Evolutionary conservation across 169 alveolate genomes (phyloP).

Genomic region (Miamiensis avidus): DNA sequence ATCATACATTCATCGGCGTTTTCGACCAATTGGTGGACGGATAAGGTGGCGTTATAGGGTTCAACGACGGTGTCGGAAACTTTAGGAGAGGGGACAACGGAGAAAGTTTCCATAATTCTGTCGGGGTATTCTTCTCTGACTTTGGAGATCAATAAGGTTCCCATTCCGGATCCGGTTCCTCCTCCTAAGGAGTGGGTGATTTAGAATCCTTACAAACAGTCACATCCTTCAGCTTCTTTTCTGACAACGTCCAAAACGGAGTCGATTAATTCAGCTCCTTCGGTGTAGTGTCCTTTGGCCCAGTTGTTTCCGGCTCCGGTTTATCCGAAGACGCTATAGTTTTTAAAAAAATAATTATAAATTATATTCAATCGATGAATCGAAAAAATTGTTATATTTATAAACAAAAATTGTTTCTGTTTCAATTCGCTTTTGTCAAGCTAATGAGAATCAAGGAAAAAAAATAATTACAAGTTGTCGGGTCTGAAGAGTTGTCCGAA

Average conservation of each 20-base stretch:
- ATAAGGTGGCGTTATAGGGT: constrained; percentile 98
- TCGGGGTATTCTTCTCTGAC: constrained; percentile 98
- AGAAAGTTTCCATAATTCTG: constrained; percentile 98
- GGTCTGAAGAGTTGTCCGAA: constrained; percentile 98
- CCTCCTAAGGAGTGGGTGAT: constrained; percentile 98
- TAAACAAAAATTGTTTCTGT: no score
- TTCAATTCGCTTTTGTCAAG: no score
- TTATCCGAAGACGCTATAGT: constrained; percentile 98
- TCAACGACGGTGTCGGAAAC: constrained; percentile 99
- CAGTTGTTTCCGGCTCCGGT: constrained; percentile 99
- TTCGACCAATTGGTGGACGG: constrained; percentile 97
- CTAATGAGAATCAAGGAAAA: no score
- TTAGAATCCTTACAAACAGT: constrained; percentile 98
- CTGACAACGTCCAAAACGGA: constrained; percentile 98
- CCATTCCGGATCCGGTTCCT: constrained; percentile 99
- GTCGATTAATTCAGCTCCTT: constrained; percentile 99
- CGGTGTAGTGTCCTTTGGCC: constrained; percentile 99
- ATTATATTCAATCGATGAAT: no score
- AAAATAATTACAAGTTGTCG: no score
- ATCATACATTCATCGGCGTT: constrained; percentile 98
- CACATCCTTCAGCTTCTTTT: constrained; percentile 99
- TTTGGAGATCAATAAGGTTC: constrained; percentile 96
- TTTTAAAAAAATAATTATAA: no score
- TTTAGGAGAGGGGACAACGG: constrained; percentile 98
- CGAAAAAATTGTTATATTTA: no score